Evolutionary conservation across 2,329 filamentous ascomycete species (phyloP).

Genomic region (Trichoderma gracile): DNA sequence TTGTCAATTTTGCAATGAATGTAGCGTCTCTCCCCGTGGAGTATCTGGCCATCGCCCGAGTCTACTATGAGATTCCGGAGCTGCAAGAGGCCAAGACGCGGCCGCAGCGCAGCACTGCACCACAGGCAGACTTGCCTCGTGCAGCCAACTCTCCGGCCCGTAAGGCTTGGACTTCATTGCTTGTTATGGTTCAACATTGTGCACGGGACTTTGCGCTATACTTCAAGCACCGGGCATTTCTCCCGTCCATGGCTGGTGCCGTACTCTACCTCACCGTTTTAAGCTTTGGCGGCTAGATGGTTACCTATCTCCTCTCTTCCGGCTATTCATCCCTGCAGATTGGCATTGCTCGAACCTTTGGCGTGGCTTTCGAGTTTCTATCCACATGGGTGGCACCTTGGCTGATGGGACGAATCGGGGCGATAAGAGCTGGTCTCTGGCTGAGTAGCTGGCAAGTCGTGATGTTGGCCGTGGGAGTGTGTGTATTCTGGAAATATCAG

Average conservation of each 20-base stretch:
- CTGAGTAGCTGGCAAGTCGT: constrained; percentile 67
- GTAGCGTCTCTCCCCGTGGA: constrained; percentile 50
- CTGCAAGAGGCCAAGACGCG: constrained; percentile 32
- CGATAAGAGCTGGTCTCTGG: constrained; percentile 70
- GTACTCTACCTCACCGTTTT: constrained; percentile 64
- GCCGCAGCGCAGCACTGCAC: not conserved
- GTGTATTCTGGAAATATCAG: constrained; percentile 43
- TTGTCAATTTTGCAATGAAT: constrained; percentile 52
- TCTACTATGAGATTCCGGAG: constrained; percentile 34
- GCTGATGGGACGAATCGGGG: constrained; percentile 56
- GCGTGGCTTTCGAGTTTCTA: constrained; percentile 57
- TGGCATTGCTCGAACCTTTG: constrained; percentile 53
- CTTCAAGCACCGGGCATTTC: constrained; percentile 54
- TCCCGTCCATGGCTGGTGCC: constrained; percentile 60
- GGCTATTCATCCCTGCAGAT: constrained; percentile 55
- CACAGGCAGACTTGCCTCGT: not conserved
- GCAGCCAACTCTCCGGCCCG: not conserved
- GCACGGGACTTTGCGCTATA: constrained; percentile 43
- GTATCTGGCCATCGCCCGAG: constrained; percentile 51
- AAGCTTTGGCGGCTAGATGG: constrained; percentile 62
- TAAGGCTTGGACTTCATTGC: not conserved
- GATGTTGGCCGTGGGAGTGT: constrained; percentile 48
- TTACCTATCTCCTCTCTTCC: constrained; percentile 60
- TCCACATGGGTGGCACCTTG: constrained; percentile 62
- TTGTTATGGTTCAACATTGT: not conserved